Conservation (phyloP, 306 rosid species). For the Fagus sylvatica region DNA sequence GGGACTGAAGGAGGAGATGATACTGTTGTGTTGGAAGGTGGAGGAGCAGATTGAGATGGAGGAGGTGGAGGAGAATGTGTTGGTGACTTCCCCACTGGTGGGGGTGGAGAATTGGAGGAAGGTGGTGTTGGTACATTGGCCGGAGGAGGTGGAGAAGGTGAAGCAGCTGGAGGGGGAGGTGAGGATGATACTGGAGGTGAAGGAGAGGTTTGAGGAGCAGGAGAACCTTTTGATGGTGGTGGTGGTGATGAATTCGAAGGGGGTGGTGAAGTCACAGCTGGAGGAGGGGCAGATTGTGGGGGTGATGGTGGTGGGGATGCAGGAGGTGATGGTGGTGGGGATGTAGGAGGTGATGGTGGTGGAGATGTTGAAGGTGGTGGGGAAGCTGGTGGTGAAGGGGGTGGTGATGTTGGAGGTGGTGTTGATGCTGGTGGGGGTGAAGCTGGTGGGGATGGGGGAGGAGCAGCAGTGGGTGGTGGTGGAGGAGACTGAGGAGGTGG, state of each 20-base stretch:
- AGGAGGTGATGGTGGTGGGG: conserved; percentile 39
- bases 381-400: conserved; percentile 37
- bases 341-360: conserved; percentile 37
- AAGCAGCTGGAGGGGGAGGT: conserved; percentile 42
- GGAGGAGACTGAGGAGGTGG: conserved; percentile 50
- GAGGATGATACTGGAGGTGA: conserved; percentile 46
- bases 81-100: conserved; percentile 48
- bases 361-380: conserved; percentile 38
- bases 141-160: conserved; percentile 57
- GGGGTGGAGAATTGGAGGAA: conserved; percentile 48
- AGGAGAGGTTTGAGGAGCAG: conserved; percentile 57
- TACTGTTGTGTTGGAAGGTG: conserved; percentile 42
- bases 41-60: conserved; percentile 53
- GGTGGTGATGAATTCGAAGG: conserved; percentile 57
- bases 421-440: conserved; percentile 41
- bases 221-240: conserved; percentile 36
- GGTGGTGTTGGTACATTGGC: conserved; percentile 51
- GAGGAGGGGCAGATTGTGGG: conserved; percentile 42
- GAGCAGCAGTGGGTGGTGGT: conserved; percentile 31
- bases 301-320: conserved; percentile 42
- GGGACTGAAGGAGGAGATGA: conserved; percentile 67
- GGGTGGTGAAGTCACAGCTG: conserved; percentile 45
- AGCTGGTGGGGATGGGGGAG: conserved; percentile 45
- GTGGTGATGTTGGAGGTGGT: conserved; percentile 22
- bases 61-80: conserved; percentile 51